Conservation (phyloP, 805 yeast species). For the Candida montana region DNA sequence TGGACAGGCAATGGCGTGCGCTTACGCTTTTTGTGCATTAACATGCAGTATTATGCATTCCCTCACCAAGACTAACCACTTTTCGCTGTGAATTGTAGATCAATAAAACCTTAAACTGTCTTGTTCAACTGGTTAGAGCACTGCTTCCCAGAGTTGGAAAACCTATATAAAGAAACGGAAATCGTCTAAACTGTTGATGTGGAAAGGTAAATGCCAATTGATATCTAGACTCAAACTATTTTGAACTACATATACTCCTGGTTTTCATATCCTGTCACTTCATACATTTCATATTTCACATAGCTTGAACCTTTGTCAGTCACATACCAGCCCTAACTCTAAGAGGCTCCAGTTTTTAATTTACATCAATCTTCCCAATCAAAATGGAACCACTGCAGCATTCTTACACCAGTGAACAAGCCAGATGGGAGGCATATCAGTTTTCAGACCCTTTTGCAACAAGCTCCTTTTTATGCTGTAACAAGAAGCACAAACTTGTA, state of each 20-base stretch:
- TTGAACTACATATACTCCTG: too few relatives aligned
- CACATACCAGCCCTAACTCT: too few relatives aligned
- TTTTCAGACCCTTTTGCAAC: slow-evolving; percentile 64
- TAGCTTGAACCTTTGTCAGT: too few relatives aligned
- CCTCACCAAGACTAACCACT: too few relatives aligned
- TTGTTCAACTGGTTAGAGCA: not conserved
- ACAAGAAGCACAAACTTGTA: slow-evolving; percentile 35
- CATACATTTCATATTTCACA: too few relatives aligned
- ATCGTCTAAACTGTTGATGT: too few relatives aligned
- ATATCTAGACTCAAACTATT: too few relatives aligned
- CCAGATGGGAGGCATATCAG: slow-evolving; percentile 59
- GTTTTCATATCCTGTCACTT: too few relatives aligned
- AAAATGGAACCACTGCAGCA: slow-evolving; percentile 1
- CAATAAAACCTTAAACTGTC: not conserved
- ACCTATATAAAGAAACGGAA: not conserved
- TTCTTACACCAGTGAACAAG: slow-evolving; percentile 12
- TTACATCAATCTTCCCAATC: not conserved
- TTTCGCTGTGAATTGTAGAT: not conserved
- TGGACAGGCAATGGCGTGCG: not conserved
- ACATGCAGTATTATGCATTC: not conserved
- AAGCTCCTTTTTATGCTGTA: slow-evolving; percentile 49
- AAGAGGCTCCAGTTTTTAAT: too few relatives aligned
- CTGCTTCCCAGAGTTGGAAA: not conserved
- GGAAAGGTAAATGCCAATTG: too few relatives aligned
- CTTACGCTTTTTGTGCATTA: not conserved